Base-by-base conservation (phyloP, 1,284 basidiomycete species). In the Phlebopus sp. region DNA sequence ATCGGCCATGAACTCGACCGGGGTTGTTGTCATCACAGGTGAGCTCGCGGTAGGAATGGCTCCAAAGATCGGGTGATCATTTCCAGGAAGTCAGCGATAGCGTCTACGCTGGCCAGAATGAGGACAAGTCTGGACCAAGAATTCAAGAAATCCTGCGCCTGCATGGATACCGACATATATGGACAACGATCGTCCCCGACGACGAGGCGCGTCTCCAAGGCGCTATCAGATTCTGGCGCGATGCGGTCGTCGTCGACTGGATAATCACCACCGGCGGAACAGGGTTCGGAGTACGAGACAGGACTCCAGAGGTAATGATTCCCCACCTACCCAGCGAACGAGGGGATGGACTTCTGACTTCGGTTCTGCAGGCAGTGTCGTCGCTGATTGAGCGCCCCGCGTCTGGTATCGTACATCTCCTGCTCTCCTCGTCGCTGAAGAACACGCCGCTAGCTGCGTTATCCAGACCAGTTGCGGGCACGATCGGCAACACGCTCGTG, bases 251-350 rank as follows among this genome's bases (percentile, higher is more conserved):
- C 14, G 64, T 82, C n/a, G 84, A 90, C 61, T 82, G 81, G 77
- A 75, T 91, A 51, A 70, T 94, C 49, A 90, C 90, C 4, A 89
- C 86, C 0, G 92, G 92, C 9, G 92, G 92, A 2, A 95, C 92
- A 0, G 92, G 92, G 4, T 92, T 93, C 59, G 87, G 90, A 2
- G 70, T 78, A 29, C 72, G 86, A 50, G 92, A 94, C 66, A 69
- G 73, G 32, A 94, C 91, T 5, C 91, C 90, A 34, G 90, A 94
- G 75, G 90, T 89, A 56, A 43, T 46, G 42, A n/a, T n/a, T n/a
- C 19, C 17, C 36, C 10, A 17, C 6, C 19, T 34, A 49, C n/a
- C 13, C 17, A 25, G 21, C 14, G 21, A 23, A 32, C 27, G 27
- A 29, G 27, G 9, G 4, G 25, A 25, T 25, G 25, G 25, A 25